These are phyloP conservation scores for Picochlorum sp. DNA, from an alignment of 139 green algal species.

Conservation along the genomic window DNA sequence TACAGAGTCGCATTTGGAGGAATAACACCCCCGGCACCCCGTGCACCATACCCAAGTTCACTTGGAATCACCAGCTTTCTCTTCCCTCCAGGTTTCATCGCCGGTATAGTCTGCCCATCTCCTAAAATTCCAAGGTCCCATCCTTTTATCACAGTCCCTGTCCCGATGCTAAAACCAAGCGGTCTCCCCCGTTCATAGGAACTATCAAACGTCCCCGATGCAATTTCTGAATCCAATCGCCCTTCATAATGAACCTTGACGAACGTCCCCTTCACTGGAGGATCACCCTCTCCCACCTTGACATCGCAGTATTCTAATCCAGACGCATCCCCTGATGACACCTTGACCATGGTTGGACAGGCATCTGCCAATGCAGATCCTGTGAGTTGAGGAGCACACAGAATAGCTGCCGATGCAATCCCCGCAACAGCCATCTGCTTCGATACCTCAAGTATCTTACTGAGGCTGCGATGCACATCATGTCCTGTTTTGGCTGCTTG, in stretches of 20 bases:
- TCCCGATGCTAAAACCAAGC: slow-evolving; percentile 59
- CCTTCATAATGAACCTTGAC: slow-evolving; percentile 71
- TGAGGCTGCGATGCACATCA: not conserved
- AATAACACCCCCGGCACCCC: slow-evolving; percentile 68
- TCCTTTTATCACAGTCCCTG: slow-evolving; percentile 17
- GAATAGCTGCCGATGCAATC: not conserved
- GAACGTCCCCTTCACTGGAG: slow-evolving; percentile 6
- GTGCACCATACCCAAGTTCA: slow-evolving; percentile 53
- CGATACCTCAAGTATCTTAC: not conserved
- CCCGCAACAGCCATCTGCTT: not conserved
- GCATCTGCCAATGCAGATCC: not conserved
- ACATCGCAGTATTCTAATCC: slow-evolving; percentile 53
- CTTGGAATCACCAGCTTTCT: slow-evolving; percentile 51
- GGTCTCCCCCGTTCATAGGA: slow-evolving; percentile 64
- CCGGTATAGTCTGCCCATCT: slow-evolving; percentile 50
- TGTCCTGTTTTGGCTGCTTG: no score
- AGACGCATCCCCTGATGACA: slow-evolving; percentile 8
- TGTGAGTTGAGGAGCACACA: not conserved
- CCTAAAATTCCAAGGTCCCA: slow-evolving; percentile 81
- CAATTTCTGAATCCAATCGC: slow-evolving; percentile 49
- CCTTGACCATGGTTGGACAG: slow-evolving; percentile 13
- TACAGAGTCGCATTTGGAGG: slow-evolving; percentile 64
- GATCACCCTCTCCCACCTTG: not conserved
- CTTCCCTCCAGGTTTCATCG: slow-evolving; percentile 82
- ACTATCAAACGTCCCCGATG: slow-evolving; percentile 65